Evolutionary conservation across 1,139 yeast genomes (phyloP), one percentile per base, ranked within the genome.

Genomic region (Arxiozyma telluris): DNA sequence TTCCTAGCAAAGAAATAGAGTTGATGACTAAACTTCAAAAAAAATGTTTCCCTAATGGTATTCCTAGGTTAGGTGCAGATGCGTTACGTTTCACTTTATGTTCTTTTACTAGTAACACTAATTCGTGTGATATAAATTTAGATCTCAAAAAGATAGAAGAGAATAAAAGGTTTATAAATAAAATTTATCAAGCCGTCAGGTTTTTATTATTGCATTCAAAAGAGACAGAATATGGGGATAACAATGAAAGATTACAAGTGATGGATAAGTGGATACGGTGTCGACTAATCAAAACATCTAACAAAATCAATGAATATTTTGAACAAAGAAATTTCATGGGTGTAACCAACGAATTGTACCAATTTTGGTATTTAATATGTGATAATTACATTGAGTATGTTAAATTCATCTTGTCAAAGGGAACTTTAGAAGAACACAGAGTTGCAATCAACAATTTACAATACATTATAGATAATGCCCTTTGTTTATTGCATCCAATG

Each of bases 41-140:
- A 67, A 76, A 81, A 61, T 83, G 95, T n/a, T 93, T 88, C 77
- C 98, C 98, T 57, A 83, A 83, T 63, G 98, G 98, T 75, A 91
- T 93, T 63, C 97, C 98, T 54, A 96, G 91, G 75, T 93, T 98
- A 79, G 98, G 98, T 76, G 89, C 98, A 51, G 98, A 93, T 73
- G 98, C 98, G 46, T 77, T 93, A 73, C 84, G 98, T 75, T 93
- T 93, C 70, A 97, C 98, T 34, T 81, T 93, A 61, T 93, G 98
- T 81, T 96, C 97, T 53, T 91, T 91, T 77, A 86, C 96, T 50
- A 91, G 97, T 55, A 98, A 98, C 74, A 97, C 96, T 64, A 84
- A 97, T 74, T 97, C 96, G 63, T 84, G 97, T 74, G 98, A 93
- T 69, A 93, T 93, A 71, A 93, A 91, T 75, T 80, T 93, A 71